A percentile compares a stretch with the other conserved stretches of the same genome.
Evolutionary conservation across 768 basidiomycete species (phyloP).

Genomic region (Amanita muscaria): DNA sequence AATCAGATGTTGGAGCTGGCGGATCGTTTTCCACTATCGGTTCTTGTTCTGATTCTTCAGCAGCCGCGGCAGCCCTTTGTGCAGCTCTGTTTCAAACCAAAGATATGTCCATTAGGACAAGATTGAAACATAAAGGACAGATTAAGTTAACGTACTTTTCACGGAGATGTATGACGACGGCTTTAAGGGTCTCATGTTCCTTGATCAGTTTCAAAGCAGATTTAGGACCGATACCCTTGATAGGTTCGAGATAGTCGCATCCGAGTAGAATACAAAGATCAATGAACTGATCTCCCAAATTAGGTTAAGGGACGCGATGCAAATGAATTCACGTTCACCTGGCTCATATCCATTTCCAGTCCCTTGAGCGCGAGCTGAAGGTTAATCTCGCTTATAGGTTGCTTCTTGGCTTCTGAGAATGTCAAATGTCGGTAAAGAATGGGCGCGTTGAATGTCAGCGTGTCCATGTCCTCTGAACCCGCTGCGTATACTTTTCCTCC

Average conservation of each 20-base stretch:
- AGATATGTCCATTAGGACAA: no score
- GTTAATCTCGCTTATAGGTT: slow-evolving; percentile 89
- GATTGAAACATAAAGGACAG: not conserved
- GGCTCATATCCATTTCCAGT: slow-evolving; percentile 86
- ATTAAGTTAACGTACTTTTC: slow-evolving; percentile 46
- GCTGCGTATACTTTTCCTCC: slow-evolving; percentile 96
- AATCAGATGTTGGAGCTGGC: slow-evolving; percentile 37
- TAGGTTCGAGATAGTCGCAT: slow-evolving; percentile 98
- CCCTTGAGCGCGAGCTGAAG: slow-evolving; percentile 80
- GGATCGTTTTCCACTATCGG: slow-evolving; percentile 22
- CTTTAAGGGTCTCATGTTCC: slow-evolving; percentile 66
- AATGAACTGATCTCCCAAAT: slow-evolving; percentile 63
- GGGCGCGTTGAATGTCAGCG: slow-evolving; percentile 89
- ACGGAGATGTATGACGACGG: slow-evolving; percentile 68
- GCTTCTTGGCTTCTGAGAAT: slow-evolving; percentile 95
- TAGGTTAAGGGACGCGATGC: not conserved
- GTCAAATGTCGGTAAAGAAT: slow-evolving; percentile 93
- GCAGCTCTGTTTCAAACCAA: slow-evolving; percentile 27
- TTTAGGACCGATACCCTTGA: slow-evolving; percentile 93
- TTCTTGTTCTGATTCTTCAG: slow-evolving; percentile 23
- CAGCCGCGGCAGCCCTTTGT: slow-evolving; percentile 29
- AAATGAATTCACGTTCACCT: slow-evolving; percentile 34
- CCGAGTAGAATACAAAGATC: slow-evolving; percentile 95
- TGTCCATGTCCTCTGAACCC: slow-evolving; percentile 99
- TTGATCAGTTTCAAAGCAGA: slow-evolving; percentile 87